Base-by-base conservation (phyloP, 2,329 filamentous ascomycete species). In the Dothidotthia symphoricarpi region DNA sequence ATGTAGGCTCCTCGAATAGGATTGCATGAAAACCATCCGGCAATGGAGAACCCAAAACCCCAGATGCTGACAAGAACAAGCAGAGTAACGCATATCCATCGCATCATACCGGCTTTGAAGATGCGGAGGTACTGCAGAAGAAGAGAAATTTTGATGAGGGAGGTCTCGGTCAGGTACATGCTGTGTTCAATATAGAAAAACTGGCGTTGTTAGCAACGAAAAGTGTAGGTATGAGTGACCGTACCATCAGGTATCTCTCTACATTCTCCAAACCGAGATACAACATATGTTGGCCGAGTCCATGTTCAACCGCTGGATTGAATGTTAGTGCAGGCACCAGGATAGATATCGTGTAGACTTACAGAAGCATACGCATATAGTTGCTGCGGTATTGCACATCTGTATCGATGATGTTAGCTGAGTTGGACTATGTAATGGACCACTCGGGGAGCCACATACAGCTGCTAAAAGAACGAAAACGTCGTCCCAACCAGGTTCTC, bases 61-160 rank as follows among this genome's bases (percentile, higher is more conserved):
- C 64, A 68, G 12, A 58, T 28, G 13, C 31, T 43, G 15, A 63
- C 51, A 4, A 61, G 9, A 3, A 34, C 43, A 5, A 64, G 40
- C 2, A 61, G 43, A 9, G 28, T 16, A 7, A 62, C 31, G 27
- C 61, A 63, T 4, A 55, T 36, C 51, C 51, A 58, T 24, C 53
- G 53, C 56, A 59, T 62, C 10, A 17, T 35, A 2, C 57, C 58
- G 2, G 55, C 52, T 31, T 57, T 58, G 55, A 66, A 67, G 12
- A 68, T 61, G 24, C 64, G 64, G 7, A 66, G 49, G 31, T 66
- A 68, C 39, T 68, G 64, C 11, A 63, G 25, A 0, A 68, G 53
- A 4, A 68, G 45, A 2, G 64, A 62, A 3, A 63, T 31, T 34
- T 68, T 68, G 52, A 67, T 65, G 14, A 66, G 15, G 11, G 54